Conservation (phyloP, 257 asterid species). For the Solanum pimpinellifolium region DNA sequence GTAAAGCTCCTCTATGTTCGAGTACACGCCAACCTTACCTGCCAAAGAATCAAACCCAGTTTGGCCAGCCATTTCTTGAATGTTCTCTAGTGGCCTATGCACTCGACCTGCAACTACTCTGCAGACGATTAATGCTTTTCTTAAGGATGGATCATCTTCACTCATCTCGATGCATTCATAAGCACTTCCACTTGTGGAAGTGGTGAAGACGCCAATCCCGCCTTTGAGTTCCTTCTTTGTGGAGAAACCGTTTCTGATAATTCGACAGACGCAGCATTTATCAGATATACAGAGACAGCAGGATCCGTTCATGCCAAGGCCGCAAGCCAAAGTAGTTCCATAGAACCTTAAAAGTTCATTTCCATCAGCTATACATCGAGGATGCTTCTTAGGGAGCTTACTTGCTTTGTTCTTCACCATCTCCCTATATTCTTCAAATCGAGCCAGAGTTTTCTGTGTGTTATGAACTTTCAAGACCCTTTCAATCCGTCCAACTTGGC, state of each 20-base stretch:
- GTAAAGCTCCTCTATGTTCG: constrained; percentile 91
- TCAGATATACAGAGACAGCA: constrained; percentile 62
- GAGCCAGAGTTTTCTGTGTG: constrained; percentile 51
- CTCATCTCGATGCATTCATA: constrained; percentile 39
- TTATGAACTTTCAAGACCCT: constrained; percentile 71
- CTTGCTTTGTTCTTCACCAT: constrained; percentile 60
- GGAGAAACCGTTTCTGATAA: constrained; percentile 61
- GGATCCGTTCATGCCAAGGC: constrained; percentile 61
- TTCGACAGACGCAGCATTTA: constrained; percentile 61
- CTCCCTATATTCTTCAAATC: constrained; percentile 77
- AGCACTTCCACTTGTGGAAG: constrained; percentile 79
- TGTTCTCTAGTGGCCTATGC: constrained; percentile 75
- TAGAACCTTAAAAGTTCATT: constrained; percentile 73
- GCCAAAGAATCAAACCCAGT: constrained; percentile 84
- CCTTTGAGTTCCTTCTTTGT: constrained; percentile 36
- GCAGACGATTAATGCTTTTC: constrained; percentile 74
- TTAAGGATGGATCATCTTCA: constrained; percentile 15
- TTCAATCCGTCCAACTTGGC: constrained; percentile 45
- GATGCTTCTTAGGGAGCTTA: constrained; percentile 71
- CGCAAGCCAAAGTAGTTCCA: constrained; percentile 62
- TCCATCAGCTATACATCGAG: constrained; percentile 88
- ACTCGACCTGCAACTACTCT: constrained; percentile 93
- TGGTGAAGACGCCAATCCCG: constrained; percentile 76
- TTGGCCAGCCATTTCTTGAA: constrained; percentile 53
- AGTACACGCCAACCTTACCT: constrained; percentile 77